These are phyloP conservation scores for Trichoderma reesei DNA, from an alignment of 495 filamentous ascomycete species.

Conservation along the genomic window DNA sequence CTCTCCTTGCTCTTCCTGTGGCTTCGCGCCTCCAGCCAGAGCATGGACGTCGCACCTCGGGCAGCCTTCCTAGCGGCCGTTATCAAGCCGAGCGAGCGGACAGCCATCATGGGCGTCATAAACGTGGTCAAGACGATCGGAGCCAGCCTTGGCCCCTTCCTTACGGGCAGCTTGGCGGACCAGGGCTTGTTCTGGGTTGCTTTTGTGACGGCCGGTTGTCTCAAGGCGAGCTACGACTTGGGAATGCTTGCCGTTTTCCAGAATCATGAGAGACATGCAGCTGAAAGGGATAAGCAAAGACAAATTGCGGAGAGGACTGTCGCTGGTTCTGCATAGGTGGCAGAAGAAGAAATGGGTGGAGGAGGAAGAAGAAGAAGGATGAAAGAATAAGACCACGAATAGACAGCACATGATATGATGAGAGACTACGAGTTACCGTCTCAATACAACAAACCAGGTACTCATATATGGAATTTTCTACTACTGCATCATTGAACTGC, in stretches of 20 bases:
- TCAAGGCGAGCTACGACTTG: slow-evolving; percentile 66
- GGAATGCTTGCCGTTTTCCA: slow-evolving; percentile 54
- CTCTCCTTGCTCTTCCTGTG: slow-evolving; percentile 54
- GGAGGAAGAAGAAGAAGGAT: not conserved
- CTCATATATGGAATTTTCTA: no score
- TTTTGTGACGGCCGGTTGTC: slow-evolving; percentile 54
- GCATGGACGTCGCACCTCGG: slow-evolving; percentile 76
- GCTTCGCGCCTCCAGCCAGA: slow-evolving; percentile 58
- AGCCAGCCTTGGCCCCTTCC: slow-evolving; percentile 52
- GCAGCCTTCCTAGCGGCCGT: slow-evolving; percentile 69
- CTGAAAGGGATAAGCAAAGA: not conserved
- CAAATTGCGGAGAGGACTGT: not conserved
- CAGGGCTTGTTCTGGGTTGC: slow-evolving; percentile 56
- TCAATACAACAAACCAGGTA: no score
- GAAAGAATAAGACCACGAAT: not conserved
- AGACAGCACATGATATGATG: not conserved
- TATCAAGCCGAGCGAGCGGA: slow-evolving; percentile 62
- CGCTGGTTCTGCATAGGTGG: not conserved
- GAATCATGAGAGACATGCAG: slow-evolving; percentile 4
- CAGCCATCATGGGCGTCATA: slow-evolving; percentile 64
- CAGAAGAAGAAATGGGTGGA: not conserved
- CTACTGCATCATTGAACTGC: no score
- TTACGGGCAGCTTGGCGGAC: slow-evolving; percentile 61
- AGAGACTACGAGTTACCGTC: not conserved
- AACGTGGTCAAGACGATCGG: slow-evolving; percentile 57